Conservation (phyloP, 768 basidiomycete genomes). For the Boletus reticulatus region DNA sequence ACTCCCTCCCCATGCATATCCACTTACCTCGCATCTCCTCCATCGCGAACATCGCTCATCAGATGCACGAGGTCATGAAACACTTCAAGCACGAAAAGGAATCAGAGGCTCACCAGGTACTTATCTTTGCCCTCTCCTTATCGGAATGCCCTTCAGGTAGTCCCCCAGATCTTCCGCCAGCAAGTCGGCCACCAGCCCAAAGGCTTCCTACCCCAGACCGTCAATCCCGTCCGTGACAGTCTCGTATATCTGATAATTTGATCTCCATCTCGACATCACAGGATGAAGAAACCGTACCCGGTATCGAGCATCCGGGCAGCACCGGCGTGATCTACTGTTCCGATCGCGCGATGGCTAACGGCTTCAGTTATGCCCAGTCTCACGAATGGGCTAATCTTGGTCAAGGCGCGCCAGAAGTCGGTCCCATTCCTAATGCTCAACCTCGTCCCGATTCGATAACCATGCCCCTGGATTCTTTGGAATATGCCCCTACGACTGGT, state of each 20-base stretch:
- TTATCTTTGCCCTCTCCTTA: not conserved
- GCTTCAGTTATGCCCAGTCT: slow-evolving; percentile 75
- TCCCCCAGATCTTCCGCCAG: slow-evolving; percentile 68
- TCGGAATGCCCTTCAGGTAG: slow-evolving; percentile 1
- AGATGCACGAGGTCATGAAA: slow-evolving; percentile 69
- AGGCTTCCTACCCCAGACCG: slow-evolving; percentile 61
- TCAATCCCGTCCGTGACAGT: slow-evolving; percentile 56
- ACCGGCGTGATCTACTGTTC: slow-evolving; percentile 82
- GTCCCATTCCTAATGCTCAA: slow-evolving; percentile 74
- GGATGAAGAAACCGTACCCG: slow-evolving; percentile 90
- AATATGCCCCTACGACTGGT: slow-evolving; percentile 93
- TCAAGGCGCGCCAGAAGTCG: slow-evolving; percentile 91
- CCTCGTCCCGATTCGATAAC: slow-evolving; percentile 63
- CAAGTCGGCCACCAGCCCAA: slow-evolving; percentile 68
- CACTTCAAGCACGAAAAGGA: slow-evolving; percentile 74
- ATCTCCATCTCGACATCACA: slow-evolving; percentile 25
- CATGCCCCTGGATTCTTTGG: slow-evolving; percentile 68
- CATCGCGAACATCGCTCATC: slow-evolving; percentile 38
- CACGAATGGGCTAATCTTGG: slow-evolving; percentile 89
- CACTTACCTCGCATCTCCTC: slow-evolving; percentile 27
- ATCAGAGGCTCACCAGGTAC: slow-evolving; percentile 84
- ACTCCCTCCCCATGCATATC: slow-evolving; percentile 23
- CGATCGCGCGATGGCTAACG: slow-evolving; percentile 93
- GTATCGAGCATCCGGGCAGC: slow-evolving; percentile 73
- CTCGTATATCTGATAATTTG: not conserved